These are phyloP conservation scores for Aspergillus ruber DNA, from an alignment of 2,329 filamentous ascomycete genomes.

Conservation along the genomic window DNA sequence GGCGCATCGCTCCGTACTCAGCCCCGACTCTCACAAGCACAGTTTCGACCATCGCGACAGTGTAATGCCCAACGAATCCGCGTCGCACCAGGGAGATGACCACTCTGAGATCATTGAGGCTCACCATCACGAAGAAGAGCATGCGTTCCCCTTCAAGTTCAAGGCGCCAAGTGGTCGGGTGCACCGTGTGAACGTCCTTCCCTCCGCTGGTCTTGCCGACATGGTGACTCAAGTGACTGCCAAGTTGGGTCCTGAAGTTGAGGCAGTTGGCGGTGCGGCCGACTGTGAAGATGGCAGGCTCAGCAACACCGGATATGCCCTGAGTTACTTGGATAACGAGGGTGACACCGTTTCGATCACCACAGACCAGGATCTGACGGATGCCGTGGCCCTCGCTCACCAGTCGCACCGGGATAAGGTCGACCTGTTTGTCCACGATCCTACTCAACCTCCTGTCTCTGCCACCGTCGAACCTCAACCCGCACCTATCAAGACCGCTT, in stretches of 20 bases:
- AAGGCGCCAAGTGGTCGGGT: constrained; percentile 93
- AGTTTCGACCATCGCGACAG: constrained; percentile 68
- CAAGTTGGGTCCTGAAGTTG: constrained; percentile 79
- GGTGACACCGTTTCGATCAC: constrained; percentile 96
- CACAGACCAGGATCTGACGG: constrained; percentile 84
- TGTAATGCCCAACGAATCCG: constrained; percentile 86
- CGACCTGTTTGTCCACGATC: constrained; percentile 92
- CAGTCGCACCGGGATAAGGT: constrained; percentile 81
- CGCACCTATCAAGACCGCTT: constrained; percentile 41
- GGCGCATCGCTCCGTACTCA: constrained; percentile 69
- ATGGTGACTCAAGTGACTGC: constrained; percentile 70
- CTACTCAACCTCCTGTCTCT: constrained; percentile 75
- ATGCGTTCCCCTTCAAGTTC: constrained; percentile 96
- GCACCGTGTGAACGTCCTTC: constrained; percentile 79
- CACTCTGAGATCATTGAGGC: constrained; percentile 61
- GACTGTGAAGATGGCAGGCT: constrained; percentile 72
- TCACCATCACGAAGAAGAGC: constrained; percentile 55
- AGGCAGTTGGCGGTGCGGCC: constrained; percentile 75
- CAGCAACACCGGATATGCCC: constrained; percentile 70
- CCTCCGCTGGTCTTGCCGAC: constrained; percentile 71
- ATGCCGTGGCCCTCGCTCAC: constrained; percentile 79
- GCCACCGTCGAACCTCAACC: constrained; percentile 57
- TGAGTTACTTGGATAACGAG: constrained; percentile 95
- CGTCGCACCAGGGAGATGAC: constrained; percentile 80
- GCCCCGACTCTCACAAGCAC: constrained; percentile 63